Conservation (phyloP, 176 grass and related monocot species). For the Urochloa ruziziensis region DNA sequence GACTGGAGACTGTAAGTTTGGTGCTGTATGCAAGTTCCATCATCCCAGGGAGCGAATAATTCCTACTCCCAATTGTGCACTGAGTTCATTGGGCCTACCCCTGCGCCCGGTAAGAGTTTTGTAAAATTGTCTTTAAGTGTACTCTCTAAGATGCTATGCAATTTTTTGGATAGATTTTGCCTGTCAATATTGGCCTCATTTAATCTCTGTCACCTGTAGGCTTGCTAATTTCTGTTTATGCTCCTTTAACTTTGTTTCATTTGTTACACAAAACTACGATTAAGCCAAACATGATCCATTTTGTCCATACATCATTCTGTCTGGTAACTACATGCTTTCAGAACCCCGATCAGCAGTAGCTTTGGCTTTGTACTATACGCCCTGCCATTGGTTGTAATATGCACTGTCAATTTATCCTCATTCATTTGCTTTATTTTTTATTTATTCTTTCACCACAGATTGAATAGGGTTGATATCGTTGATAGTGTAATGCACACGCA, state of each 20-base stretch:
- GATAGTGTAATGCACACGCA: conserved; percentile 6
- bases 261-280: not conserved
- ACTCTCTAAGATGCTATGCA: not conserved
- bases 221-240: not conserved
- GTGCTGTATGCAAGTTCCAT: conserved; percentile 91
- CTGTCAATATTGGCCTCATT: not conserved
- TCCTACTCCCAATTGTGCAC: conserved; percentile 69
- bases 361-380: not conserved
- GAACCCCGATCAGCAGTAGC: not conserved
- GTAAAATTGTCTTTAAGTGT: not conserved
- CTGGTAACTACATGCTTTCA: not conserved
- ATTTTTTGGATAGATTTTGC: not conserved
- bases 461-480: not conserved
- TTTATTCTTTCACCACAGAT: not conserved
- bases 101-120: conserved; percentile 64
- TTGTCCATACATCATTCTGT: not conserved
- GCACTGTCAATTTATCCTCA: not conserved
- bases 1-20: conserved; percentile 94
- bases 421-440: not conserved
- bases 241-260: not conserved
- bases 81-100: conserved; percentile 73
- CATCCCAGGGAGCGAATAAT: conserved; percentile 78
- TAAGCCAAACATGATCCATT: not conserved
- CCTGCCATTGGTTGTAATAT: not conserved
- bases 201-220: not conserved